These are phyloP conservation scores for Brassica balearica DNA, from an alignment of 441 rosid species.

Conservation along the genomic window DNA sequence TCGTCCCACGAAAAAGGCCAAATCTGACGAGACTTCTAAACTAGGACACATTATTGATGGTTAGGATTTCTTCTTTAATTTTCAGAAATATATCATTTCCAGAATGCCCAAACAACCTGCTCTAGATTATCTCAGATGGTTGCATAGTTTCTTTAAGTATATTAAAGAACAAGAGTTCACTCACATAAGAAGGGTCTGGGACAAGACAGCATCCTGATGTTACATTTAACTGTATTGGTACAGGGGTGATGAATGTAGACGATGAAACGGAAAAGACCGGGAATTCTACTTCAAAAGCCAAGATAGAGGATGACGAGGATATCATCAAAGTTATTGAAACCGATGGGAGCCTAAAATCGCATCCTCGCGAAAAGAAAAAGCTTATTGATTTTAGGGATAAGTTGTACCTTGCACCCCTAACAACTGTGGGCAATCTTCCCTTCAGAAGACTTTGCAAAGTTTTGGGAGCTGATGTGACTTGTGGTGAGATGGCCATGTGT, in stretches of 20 bases:
- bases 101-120: neutral
- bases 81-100: neutral
- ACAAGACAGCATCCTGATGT: slow-evolving; percentile 29
- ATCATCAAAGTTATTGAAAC: slow-evolving; percentile 52
- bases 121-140: slow-evolving; percentile 24
- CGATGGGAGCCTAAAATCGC: slow-evolving; percentile 62
- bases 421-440: slow-evolving; percentile 97
- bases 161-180: neutral
- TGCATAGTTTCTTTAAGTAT: slow-evolving; percentile 1
- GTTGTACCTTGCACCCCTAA: slow-evolving; percentile 90
- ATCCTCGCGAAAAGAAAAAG: slow-evolving; percentile 79
- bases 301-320: slow-evolving; percentile 31
- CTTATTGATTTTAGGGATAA: slow-evolving; percentile 86
- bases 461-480: slow-evolving; percentile 89
- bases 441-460: slow-evolving; percentile 91
- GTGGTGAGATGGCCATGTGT: slow-evolving; percentile 99
- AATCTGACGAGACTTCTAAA: slow-evolving; percentile 49
- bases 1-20: slow-evolving; percentile 76
- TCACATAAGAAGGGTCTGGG: neutral
- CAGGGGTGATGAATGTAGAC: slow-evolving; percentile 48
- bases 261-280: slow-evolving; percentile 43
- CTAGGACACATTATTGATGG: slow-evolving; percentile 47
- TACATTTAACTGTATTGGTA: slow-evolving; percentile 31
- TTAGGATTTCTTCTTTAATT: slow-evolving; percentile 30
- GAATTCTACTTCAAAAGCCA: slow-evolving; percentile 33